These are phyloP conservation scores for Mucor indicus DNA, from an alignment of 371 early-diverging fungal genomes.

Conservation along the genomic window DNA sequence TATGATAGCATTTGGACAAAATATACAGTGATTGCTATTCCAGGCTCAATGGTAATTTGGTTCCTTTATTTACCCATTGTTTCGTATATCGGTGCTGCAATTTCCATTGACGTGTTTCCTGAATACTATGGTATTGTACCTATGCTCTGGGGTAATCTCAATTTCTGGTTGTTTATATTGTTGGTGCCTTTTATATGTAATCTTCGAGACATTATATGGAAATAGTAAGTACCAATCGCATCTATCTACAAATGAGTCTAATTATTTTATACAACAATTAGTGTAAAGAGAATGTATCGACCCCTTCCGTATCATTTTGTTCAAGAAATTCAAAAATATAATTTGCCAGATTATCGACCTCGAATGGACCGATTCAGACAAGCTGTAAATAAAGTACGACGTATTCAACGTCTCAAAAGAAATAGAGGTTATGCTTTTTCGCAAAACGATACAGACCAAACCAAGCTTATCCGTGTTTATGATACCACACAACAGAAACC, in stretches of 20 bases:
- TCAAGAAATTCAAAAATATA: conserved; percentile 97
- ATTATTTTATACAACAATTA: conserved; percentile 23
- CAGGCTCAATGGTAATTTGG: conserved; percentile 87
- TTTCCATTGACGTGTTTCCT: conserved; percentile 59
- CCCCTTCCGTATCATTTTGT: conserved; percentile 89
- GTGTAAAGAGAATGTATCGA: conserved; percentile 77
- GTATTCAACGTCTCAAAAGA: conserved; percentile 87
- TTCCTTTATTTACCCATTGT: conserved; percentile 87
- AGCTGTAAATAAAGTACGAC: conserved; percentile 94
- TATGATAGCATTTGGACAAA: conserved; percentile 78
- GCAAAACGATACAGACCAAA: conserved; percentile 94
- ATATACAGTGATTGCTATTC: conserved; percentile 75
- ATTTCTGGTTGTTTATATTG: conserved; percentile 87
- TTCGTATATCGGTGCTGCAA: conserved; percentile 70
- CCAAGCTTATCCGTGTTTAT: conserved; percentile 89
- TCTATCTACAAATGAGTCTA: neutral
- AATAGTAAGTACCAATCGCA: conserved; percentile 66
- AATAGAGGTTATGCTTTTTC: conserved; percentile 96
- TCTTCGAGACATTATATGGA: conserved; percentile 88
- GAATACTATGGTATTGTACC: conserved; percentile 83
- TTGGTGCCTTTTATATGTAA: conserved; percentile 77
- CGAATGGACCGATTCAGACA: conserved; percentile 95
- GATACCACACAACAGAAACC: conserved; percentile 95
- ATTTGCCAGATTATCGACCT: conserved; percentile 95
- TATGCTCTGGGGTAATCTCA: conserved; percentile 64